These are phyloP conservation scores for Eutypa lata DNA, from an alignment of 2,329 filamentous ascomycete genomes.

Conservation along the genomic window DNA sequence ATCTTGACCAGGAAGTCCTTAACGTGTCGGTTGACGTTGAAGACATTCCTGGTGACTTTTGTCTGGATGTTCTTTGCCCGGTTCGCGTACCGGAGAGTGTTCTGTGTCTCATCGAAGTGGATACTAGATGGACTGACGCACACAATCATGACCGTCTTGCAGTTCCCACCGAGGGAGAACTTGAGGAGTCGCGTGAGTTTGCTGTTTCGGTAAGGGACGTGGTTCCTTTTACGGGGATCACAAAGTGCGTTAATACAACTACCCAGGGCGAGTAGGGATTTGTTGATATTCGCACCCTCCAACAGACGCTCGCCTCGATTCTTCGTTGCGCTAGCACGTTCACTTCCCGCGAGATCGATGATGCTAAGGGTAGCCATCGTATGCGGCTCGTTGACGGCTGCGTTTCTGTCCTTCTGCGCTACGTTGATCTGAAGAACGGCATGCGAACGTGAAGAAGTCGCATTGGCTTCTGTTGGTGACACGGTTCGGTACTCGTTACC, in stretches of 20 bases:
- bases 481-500: slow-evolving; percentile 95
- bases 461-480: slow-evolving; percentile 94
- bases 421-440: slow-evolving; percentile 97
- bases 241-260: slow-evolving; percentile 98
- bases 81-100: slow-evolving; percentile 95
- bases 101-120: slow-evolving; percentile 97
- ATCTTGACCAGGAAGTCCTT: slow-evolving; percentile 99
- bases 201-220: slow-evolving; percentile 96
- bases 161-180: slow-evolving; percentile 95
- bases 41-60: slow-evolving; percentile 98
- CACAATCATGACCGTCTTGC: slow-evolving; percentile 99
- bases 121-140: slow-evolving; percentile 95
- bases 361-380: slow-evolving; percentile 98
- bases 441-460: slow-evolving; percentile 94
- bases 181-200: slow-evolving; percentile 94
- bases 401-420: slow-evolving; percentile 89
- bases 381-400: slow-evolving; percentile 87
- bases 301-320: slow-evolving; percentile 88
- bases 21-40: slow-evolving; percentile 97
- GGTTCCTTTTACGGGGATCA: slow-evolving; percentile 84
- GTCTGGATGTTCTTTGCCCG: slow-evolving; percentile 99
- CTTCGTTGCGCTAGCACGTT: slow-evolving; percentile 93
- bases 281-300: slow-evolving; percentile 99
- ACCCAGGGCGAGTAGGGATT: slow-evolving; percentile 88
- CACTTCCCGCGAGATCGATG: slow-evolving; percentile 94